These are phyloP conservation scores for Cryphonectria carpinicola DNA, from an alignment of 2,329 filamentous ascomycete species.

Conservation along the genomic window DNA sequence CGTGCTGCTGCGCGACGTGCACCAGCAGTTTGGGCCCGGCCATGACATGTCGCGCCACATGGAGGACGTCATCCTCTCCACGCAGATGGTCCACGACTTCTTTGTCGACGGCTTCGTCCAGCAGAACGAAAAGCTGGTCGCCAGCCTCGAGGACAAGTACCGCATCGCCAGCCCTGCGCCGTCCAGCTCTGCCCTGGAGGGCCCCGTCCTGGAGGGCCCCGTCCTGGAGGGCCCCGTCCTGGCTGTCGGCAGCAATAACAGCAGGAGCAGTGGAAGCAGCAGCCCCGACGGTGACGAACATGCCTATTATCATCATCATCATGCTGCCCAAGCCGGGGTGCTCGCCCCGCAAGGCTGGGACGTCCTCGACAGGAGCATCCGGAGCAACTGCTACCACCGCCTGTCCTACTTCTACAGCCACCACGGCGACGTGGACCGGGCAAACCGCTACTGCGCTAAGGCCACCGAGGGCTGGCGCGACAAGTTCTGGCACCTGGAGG, in stretches of 20 bases:
- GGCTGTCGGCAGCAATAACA: no score
- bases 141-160: slow-evolving; percentile 25
- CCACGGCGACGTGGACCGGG: slow-evolving; percentile 6
- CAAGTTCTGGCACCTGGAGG: slow-evolving; percentile 27
- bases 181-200: neutral
- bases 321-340: neutral
- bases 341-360: slow-evolving; percentile 24
- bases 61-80: slow-evolving; percentile 28
- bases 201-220: neutral
- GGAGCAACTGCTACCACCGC: slow-evolving; percentile 29
- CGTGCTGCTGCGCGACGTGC: slow-evolving; percentile 22
- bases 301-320: neutral
- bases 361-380: slow-evolving; percentile 29
- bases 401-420: slow-evolving; percentile 19
- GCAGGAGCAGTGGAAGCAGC: neutral
- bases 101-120: slow-evolving; percentile 24
- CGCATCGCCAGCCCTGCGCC: neutral
- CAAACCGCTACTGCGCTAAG: slow-evolving; percentile 9
- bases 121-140: slow-evolving; percentile 24
- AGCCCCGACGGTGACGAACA: neutral
- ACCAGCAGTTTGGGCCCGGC: slow-evolving; percentile 21
- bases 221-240: neutral
- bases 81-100: slow-evolving; percentile 28
- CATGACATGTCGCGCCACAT: slow-evolving; percentile 27
- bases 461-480: slow-evolving; percentile 27